phyloP scores from a whole-genome alignment of 768 basidiomycete species.

The Calocera cornea region DNA sequence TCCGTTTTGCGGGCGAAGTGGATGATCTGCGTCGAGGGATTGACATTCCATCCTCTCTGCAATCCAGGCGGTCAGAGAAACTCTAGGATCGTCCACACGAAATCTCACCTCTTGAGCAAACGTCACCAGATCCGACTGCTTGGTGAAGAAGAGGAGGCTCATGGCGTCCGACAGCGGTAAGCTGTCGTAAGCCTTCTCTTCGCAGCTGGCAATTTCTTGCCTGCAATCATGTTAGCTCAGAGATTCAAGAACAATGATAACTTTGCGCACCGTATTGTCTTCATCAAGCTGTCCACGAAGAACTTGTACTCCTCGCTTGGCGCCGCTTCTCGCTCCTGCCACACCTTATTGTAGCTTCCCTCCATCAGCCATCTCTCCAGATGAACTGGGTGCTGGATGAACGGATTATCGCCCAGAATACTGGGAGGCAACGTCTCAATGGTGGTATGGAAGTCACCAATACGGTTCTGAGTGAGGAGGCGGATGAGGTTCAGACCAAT shows the following conservation, averaged over 20 bases:
- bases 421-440: conserved; percentile 72
- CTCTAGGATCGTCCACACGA: neutral
- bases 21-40: conserved; percentile 54
- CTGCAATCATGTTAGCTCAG: conserved; percentile 29
- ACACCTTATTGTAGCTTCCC: conserved; percentile 94
- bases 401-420: conserved; percentile 37
- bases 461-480: conserved; percentile 86
- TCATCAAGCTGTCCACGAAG: conserved; percentile 86
- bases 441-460: conserved; percentile 94
- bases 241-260: neutral
- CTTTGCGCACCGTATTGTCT: conserved; percentile 65
- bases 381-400: conserved; percentile 73
- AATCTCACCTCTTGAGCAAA: conserved; percentile 65
- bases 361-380: conserved; percentile 98
- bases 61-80: conserved; percentile 8
- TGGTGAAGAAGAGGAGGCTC: conserved; percentile 81
- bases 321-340: conserved; percentile 85
- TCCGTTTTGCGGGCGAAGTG: conserved; percentile 70
- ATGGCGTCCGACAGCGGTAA: conserved; percentile 82
- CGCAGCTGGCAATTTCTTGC: conserved; percentile 93
- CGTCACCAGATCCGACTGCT: conserved; percentile 60
- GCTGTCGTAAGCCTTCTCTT: conserved; percentile 85
- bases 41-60: conserved; percentile 75
- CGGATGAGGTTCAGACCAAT: conserved; percentile 90
- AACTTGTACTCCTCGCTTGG: conserved; percentile 90